Evolutionary conservation across 768 basidiomycete species (phyloP).

Genomic region (Neoboletus subvelutipes): DNA sequence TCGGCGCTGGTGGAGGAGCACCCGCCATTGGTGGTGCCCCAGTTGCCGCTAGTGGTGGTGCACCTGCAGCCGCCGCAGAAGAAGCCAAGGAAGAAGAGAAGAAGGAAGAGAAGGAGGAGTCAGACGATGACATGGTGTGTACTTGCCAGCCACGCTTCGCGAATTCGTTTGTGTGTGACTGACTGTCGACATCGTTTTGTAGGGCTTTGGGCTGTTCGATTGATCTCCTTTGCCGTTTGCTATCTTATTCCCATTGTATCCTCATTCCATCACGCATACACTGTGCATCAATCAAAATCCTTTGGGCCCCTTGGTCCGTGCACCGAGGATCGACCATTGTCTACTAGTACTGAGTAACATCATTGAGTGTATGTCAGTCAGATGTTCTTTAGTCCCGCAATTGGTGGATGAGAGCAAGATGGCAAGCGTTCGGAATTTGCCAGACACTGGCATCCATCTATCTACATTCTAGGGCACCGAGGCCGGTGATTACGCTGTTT

Average conservation of each 20-base stretch:
- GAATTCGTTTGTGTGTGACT: neutral
- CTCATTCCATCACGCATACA: constrained; percentile 15
- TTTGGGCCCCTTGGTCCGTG: constrained; percentile 19
- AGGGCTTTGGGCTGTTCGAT: constrained; percentile 98
- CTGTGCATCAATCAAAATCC: constrained; percentile 26
- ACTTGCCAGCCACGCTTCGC: too few species aligned
- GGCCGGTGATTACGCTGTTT: too few species aligned
- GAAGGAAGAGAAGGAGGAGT: constrained; percentile 87
- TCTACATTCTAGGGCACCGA: neutral
- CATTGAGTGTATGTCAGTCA: too few species aligned
- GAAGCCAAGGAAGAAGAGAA: constrained; percentile 79
- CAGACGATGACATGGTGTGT: constrained; percentile 65
- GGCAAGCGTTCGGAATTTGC: neutral
- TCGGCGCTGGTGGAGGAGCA: constrained; percentile 89
- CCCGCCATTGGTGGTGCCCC: constrained; percentile 62
- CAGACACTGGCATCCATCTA: neutral
- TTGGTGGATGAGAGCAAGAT: neutral
- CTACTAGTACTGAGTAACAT: neutral
- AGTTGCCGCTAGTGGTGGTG: constrained; percentile 54
- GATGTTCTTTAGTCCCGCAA: neutral
- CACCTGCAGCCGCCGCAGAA: constrained; percentile 64
- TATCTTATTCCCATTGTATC: constrained; percentile 31
- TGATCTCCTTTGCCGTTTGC: constrained; percentile 40
- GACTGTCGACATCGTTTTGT: neutral
- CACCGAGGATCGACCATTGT: neutral